Evolutionary conservation across 2,329 filamentous ascomycete species (phyloP).

Genomic region (Alternaria brassicae): DNA sequence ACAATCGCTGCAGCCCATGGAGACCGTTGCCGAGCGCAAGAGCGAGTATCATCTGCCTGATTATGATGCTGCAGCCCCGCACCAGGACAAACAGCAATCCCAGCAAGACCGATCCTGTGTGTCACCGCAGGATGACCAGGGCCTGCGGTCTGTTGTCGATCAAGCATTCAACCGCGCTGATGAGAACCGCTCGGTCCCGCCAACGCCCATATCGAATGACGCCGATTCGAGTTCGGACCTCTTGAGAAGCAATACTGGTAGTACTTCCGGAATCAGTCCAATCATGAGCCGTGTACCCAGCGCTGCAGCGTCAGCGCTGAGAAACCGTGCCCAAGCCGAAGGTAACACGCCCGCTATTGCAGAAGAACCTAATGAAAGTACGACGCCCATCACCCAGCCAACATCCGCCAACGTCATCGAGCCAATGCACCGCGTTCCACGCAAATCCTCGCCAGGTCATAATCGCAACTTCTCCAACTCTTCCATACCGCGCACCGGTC

Average conservation of each 20-base stretch:
- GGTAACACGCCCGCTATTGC: constrained; percentile 61
- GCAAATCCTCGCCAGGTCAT: constrained; percentile 51
- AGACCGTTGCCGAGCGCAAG: constrained; percentile 65
- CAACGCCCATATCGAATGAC: constrained; percentile 58
- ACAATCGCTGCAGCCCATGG: constrained; percentile 49
- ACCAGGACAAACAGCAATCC: constrained; percentile 15
- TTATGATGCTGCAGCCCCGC: constrained; percentile 22
- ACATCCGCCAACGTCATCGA: constrained; percentile 40
- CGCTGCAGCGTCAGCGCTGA: constrained; percentile 48
- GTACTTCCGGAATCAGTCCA: constrained; percentile 69
- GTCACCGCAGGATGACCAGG: constrained; percentile 34
- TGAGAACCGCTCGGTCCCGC: constrained; percentile 61
- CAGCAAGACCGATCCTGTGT: constrained; percentile 19
- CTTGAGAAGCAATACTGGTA: constrained; percentile 67
- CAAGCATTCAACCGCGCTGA: constrained; percentile 69
- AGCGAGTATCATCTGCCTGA: constrained; percentile 64
- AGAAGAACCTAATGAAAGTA: constrained; percentile 58
- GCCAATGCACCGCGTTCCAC: constrained; percentile 36
- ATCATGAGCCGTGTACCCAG: constrained; percentile 67
- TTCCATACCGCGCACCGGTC: constrained; percentile 57
- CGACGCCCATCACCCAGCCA: constrained; percentile 46
- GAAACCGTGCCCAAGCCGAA: constrained; percentile 49
- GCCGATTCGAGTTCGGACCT: constrained; percentile 54
- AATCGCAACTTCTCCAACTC: constrained; percentile 50
- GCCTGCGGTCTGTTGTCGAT: constrained; percentile 62